These are phyloP conservation scores for Aspergillus oerlinghausenensis DNA, from an alignment of 2,329 filamentous ascomycete genomes.

Conservation along the genomic window DNA sequence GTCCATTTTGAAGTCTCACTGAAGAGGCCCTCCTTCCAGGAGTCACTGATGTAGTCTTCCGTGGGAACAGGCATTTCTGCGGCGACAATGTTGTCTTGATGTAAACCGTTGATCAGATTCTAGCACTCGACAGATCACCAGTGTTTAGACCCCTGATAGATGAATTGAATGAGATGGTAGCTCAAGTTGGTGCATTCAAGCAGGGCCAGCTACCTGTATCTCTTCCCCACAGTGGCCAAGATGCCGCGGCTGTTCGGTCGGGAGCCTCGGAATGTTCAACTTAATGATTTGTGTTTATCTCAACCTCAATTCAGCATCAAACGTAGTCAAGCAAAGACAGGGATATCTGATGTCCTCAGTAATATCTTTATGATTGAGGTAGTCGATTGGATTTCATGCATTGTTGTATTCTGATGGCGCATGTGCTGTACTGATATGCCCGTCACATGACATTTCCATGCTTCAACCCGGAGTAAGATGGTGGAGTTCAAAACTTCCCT, in stretches of 20 bases:
- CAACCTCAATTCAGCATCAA: background rate
- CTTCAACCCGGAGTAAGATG: background rate
- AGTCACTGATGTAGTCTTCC: constrained; percentile 71
- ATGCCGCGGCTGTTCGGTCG: background rate
- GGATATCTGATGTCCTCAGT: background rate
- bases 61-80: constrained; percentile 62
- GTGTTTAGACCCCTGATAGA: background rate
- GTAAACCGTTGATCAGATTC: background rate
- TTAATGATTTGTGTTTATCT: background rate
- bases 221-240: background rate
- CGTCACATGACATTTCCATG: background rate
- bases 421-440: background rate
- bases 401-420: background rate
- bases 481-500: too few species aligned
- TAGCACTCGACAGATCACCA: background rate
- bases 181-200: background rate
- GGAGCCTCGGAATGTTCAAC: background rate
- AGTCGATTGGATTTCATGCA: background rate
- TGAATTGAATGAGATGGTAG: background rate
- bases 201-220: background rate
- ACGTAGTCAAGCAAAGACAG: background rate
- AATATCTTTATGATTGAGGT: background rate
- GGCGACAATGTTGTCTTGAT: background rate
- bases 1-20: constrained; percentile 46
- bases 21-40: constrained; percentile 87